Conservation (phyloP, 129 eudicot genomes). For the Tagetes patula region DNA sequence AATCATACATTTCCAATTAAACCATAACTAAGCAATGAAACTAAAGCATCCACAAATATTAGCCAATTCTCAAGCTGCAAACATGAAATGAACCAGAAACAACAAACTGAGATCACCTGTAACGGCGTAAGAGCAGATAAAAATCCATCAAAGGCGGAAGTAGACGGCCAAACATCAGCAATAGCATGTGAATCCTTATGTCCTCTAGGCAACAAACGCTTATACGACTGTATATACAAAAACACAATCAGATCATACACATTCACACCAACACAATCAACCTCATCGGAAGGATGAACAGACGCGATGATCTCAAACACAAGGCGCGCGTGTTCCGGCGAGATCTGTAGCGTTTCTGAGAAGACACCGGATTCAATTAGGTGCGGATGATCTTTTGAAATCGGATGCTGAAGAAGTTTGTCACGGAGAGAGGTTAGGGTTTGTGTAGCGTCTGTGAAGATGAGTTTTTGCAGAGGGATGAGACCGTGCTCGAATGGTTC, state of each 20-base stretch:
- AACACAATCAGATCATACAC: constrained; percentile 83
- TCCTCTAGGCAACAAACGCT: constrained; percentile 72
- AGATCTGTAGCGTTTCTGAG: constrained; percentile 56
- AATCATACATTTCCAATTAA: background rate
- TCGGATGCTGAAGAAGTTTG: constrained; percentile 50
- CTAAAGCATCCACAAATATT: constrained; percentile 6
- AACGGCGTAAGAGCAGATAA: constrained; percentile 88
- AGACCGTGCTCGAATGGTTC: constrained; percentile 42
- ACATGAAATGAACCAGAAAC: background rate
- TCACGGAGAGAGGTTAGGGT: constrained; percentile 51
- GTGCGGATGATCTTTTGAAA: constrained; percentile 11
- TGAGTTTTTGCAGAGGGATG: constrained; percentile 39
- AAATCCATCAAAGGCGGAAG: constrained; percentile 87
- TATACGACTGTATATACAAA: constrained; percentile 75
- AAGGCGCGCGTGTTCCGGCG: constrained; percentile 66
- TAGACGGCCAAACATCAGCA: constrained; percentile 96
- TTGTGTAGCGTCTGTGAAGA: constrained; percentile 41
- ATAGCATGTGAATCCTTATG: constrained; percentile 84
- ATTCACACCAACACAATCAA: constrained; percentile 61
- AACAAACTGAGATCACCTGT: constrained; percentile 48
- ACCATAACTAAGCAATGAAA: background rate
- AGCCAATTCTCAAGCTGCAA: background rate
- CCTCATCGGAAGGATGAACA: constrained; percentile 53
- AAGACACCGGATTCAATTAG: constrained; percentile 41
- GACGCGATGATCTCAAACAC: constrained; percentile 62